A percentile compares a stretch with the other conserved stretches of the same genome.
Evolutionary conservation across 148 eudicot genomes (phyloP).

Genomic region (Fagopyrum esculentum): DNA sequence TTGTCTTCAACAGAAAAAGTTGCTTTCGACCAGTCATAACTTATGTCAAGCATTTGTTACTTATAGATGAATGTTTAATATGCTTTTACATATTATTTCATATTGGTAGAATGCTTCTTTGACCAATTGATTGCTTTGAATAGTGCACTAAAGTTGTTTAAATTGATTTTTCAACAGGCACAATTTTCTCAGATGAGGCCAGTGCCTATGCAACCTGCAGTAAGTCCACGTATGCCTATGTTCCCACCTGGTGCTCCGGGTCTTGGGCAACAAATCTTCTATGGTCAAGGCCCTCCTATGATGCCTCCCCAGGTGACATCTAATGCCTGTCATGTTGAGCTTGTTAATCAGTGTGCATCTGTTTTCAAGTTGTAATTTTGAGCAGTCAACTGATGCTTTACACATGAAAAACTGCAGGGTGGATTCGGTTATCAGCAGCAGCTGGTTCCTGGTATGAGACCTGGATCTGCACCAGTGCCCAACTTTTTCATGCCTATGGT

Average conservation of each 20-base stretch:
- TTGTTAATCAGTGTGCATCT: background rate
- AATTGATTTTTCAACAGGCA: slow-evolving; percentile 36
- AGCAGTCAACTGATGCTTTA: background rate
- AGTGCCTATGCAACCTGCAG: slow-evolving; percentile 55
- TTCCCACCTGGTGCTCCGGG: slow-evolving; percentile 89
- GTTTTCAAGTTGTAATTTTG: background rate
- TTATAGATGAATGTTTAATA: too few relatives aligned
- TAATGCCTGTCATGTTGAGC: too few relatives aligned
- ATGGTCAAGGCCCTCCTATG: slow-evolving; percentile 74
- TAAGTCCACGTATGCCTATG: slow-evolving; percentile 83
- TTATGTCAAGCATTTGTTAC: background rate
- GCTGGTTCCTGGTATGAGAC: slow-evolving; percentile 91
- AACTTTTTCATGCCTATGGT: slow-evolving; percentile 70
- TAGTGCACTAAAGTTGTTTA: background rate
- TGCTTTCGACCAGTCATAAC: too few relatives aligned
- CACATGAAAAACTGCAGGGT: slow-evolving; percentile 33
- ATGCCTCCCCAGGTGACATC: slow-evolving; percentile 66
- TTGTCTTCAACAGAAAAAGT: too few relatives aligned
- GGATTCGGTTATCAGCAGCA: slow-evolving; percentile 98
- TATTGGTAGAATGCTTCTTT: too few relatives aligned
- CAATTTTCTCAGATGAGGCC: slow-evolving; percentile 91
- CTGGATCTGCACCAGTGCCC: slow-evolving; percentile 74
- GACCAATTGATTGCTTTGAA: too few relatives aligned
- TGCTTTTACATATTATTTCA: background rate
- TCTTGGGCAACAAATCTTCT: slow-evolving; percentile 75